Conservation (phyloP, 2,329 filamentous ascomycete species). For the Aspergillus novoparasiticus region DNA sequence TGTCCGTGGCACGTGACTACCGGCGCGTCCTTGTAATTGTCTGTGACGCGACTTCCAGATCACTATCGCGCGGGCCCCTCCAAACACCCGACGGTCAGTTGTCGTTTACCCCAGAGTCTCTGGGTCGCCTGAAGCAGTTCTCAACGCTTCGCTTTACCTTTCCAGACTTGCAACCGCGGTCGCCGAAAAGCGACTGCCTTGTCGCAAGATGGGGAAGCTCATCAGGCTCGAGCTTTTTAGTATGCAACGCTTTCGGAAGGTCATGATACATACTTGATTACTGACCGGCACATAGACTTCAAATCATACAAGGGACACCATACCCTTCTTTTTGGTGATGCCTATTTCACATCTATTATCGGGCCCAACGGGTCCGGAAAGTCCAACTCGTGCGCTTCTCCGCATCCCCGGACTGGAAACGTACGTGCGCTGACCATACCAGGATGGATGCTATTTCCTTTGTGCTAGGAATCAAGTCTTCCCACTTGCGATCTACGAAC, state of each 20-base stretch:
- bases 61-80: conserved; percentile 25
- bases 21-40: conserved; percentile 28
- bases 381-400: conserved; percentile 79
- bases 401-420: not conserved
- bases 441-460: conserved; percentile 99
- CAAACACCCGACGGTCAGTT: conserved; percentile 16
- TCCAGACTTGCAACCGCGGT: conserved; percentile 22
- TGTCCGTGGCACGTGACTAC: conserved; percentile 27
- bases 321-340: conserved; percentile 90
- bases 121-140: conserved; percentile 1
- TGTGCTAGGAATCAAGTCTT: conserved; percentile 96
- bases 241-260: conserved; percentile 48
- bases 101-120: conserved; percentile 11
- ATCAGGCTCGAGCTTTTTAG: conserved; percentile 93
- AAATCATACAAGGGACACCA: conserved; percentile 99
- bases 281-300: conserved; percentile 69
- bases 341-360: conserved; percentile 98
- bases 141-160: conserved; percentile 1
- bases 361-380: conserved; percentile 99
- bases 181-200: conserved; percentile 28
- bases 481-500: conserved; percentile 92
- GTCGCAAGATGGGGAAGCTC: conserved; percentile 84
- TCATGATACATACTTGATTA: conserved; percentile 13
- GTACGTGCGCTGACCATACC: conserved; percentile 28
- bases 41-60: conserved; percentile 23